Percentiles rank a stretch among this genome's conserved stretches.
Evolutionary conservation across 1,284 basidiomycete genomes (phyloP).

Genomic region (Malassezia nana): DNA sequence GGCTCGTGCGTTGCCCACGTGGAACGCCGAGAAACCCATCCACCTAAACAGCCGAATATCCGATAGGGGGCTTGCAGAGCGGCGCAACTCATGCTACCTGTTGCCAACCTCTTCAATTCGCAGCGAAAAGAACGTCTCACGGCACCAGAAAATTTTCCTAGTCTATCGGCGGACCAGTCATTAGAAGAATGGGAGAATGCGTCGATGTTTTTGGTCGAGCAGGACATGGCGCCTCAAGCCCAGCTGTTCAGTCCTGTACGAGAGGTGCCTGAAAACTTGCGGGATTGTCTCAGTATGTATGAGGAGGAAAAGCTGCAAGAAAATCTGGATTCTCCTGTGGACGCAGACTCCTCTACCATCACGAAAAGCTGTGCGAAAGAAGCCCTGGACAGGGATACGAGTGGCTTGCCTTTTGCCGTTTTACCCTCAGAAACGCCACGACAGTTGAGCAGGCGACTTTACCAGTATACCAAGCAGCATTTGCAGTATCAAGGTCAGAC

Average conservation of each 20-base stretch:
- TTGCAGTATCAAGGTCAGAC: background rate
- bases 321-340: background rate
- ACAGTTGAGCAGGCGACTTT: conserved; percentile 1
- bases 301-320: background rate
- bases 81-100: background rate
- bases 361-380: background rate
- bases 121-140: background rate
- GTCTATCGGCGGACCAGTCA: background rate
- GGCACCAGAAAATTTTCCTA: background rate
- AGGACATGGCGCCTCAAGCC: background rate
- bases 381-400: background rate
- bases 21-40: too few species aligned
- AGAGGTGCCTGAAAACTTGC: background rate
- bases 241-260: background rate
- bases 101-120: background rate
- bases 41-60: too few species aligned
- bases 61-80: background rate
- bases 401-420: background rate
- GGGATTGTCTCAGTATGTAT: background rate
- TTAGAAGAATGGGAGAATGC: background rate
- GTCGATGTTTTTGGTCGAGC: background rate
- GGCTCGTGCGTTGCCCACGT: background rate
- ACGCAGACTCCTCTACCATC: background rate
- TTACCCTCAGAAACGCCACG: background rate
- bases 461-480: background rate